Evolutionary conservation across 805 yeast genomes (phyloP).

Genomic region (Yamadazyma nakazawae): DNA sequence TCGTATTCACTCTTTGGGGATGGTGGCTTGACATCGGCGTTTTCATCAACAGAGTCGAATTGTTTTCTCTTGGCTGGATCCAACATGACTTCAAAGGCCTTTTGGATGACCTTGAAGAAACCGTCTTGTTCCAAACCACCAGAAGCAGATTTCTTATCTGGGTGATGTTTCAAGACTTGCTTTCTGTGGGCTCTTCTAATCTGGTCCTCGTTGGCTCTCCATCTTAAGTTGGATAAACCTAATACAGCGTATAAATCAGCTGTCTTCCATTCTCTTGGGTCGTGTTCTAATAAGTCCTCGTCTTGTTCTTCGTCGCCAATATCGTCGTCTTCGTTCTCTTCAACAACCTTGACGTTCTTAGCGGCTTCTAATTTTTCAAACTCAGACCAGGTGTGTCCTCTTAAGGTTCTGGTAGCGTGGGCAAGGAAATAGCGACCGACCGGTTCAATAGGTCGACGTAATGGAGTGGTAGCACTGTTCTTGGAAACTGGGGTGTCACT

Average conservation of each 20-base stretch:
- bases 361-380: slow-evolving; percentile 92
- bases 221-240: slow-evolving; percentile 88
- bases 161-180: slow-evolving; percentile 95
- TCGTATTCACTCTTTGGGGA: slow-evolving; percentile 62
- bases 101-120: slow-evolving; percentile 96
- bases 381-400: slow-evolving; percentile 99
- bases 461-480: slow-evolving; percentile 53
- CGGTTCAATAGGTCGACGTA: slow-evolving; percentile 87
- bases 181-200: slow-evolving; percentile 95
- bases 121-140: slow-evolving; percentile 92
- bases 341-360: slow-evolving; percentile 70
- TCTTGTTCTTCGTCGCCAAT: slow-evolving; percentile 72
- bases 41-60: slow-evolving; percentile 91
- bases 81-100: slow-evolving; percentile 86
- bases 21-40: slow-evolving; percentile 84
- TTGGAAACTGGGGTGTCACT: slow-evolving; percentile 39
- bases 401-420: slow-evolving; percentile 90
- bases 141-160: slow-evolving; percentile 92
- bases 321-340: slow-evolving; percentile 59
- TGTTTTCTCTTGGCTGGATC: slow-evolving; percentile 87
- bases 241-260: slow-evolving; percentile 95
- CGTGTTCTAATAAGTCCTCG: slow-evolving; percentile 73
- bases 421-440: slow-evolving; percentile 95
- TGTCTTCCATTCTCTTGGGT: slow-evolving; percentile 97
- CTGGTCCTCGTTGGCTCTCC: slow-evolving; percentile 87